phyloP scores from a whole-genome alignment of 345 rosid species.

The Hirschfeldia incana region DNA sequence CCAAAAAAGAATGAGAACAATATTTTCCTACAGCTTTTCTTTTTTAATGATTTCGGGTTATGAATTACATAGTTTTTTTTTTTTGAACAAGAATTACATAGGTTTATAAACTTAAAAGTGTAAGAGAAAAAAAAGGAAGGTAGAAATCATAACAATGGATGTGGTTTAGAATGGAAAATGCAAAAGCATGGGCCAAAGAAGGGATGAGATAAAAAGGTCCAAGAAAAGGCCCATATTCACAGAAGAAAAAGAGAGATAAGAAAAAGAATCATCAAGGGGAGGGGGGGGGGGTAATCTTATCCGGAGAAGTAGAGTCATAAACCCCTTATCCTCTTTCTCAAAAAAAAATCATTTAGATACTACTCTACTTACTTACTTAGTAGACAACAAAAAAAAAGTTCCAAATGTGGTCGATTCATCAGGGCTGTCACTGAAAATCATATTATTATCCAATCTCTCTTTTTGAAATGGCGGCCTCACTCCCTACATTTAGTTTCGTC shows the following conservation, averaged over 20 bases:
- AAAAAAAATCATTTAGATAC: too few relatives aligned
- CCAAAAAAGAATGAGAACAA: too few relatives aligned
- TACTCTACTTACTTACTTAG: too few relatives aligned
- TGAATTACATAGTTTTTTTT: too few relatives aligned
- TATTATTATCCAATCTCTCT: not conserved
- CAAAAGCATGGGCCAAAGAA: not conserved
- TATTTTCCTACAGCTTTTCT: too few relatives aligned
- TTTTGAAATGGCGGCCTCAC: slow-evolving; percentile 38
- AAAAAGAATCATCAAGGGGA: too few relatives aligned
- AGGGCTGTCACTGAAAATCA: not conserved
- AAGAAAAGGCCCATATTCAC: not conserved
- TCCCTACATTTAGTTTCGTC: slow-evolving; percentile 39
- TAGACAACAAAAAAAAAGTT: too few relatives aligned
- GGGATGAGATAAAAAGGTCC: not conserved
- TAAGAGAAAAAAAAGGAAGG: not conserved
- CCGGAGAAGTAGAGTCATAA: slow-evolving; percentile 33
- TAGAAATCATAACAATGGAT: not conserved
- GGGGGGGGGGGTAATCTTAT: not conserved
- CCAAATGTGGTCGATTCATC: not conserved
- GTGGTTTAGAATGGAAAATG: not conserved
- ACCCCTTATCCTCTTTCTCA: slow-evolving; percentile 34
- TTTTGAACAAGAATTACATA: too few relatives aligned
- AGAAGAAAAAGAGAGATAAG: not conserved
- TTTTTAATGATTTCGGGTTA: too few relatives aligned
- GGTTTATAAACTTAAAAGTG: too few relatives aligned